Conservation (phyloP, 139 green algal species). For the Chlorella ohadii region DNA sequence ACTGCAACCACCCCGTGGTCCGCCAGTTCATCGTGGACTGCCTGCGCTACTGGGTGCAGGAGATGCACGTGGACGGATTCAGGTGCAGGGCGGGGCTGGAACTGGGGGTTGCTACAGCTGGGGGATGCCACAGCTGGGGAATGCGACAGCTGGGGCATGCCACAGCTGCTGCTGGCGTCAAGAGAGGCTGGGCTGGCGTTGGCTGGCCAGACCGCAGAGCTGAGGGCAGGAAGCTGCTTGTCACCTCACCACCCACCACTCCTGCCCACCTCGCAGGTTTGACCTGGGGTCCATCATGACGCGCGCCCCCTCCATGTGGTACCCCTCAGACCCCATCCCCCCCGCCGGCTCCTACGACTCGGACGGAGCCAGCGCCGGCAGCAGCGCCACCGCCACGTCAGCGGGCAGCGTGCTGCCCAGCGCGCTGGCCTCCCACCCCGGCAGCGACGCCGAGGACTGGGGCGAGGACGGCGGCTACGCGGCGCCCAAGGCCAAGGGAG, state of each 20-base stretch:
- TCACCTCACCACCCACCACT: neutral
- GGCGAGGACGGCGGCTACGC: slow-evolving; percentile 10
- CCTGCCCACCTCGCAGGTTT: slow-evolving; percentile 75
- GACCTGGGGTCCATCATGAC: slow-evolving; percentile 98
- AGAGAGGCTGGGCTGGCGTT: too few species aligned
- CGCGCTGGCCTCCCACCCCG: neutral
- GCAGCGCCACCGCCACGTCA: neutral
- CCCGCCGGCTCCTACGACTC: neutral
- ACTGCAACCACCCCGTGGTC: slow-evolving; percentile 97
- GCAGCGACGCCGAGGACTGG: slow-evolving; percentile 22
- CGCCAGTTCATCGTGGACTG: slow-evolving; percentile 94
- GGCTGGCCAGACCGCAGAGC: too few species aligned
- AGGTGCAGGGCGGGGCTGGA: slow-evolving; percentile 62
- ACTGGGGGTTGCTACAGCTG: too few species aligned
- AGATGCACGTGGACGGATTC: slow-evolving; percentile 93
- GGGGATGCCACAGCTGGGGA: too few species aligned
- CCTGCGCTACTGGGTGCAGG: slow-evolving; percentile 93
- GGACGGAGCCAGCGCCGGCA: neutral
- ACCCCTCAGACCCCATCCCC: slow-evolving; percentile 46
- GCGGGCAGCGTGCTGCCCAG: neutral
- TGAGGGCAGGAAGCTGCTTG: too few species aligned
- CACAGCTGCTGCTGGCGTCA: neutral
- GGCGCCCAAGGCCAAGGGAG: slow-evolving; percentile 15
- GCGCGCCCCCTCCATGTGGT: slow-evolving; percentile 83
- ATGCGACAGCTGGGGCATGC: too few species aligned